These are phyloP conservation scores for Penicillium malachiteum DNA, from an alignment of 495 filamentous ascomycete species.

Conservation along the genomic window DNA sequence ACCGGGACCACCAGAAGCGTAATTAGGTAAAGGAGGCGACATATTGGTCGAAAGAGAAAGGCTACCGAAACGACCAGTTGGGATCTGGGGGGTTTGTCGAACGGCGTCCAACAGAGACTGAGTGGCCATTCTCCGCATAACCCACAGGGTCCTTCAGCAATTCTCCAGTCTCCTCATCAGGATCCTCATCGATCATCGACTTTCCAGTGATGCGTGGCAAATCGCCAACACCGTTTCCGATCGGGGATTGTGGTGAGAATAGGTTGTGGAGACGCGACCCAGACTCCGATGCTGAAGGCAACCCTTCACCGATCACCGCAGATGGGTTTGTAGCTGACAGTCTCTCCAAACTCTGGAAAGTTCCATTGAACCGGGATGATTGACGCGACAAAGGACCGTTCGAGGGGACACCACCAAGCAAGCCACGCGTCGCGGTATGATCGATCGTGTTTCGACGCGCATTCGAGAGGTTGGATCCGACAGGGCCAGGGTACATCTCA, in stretches of 20 bases:
- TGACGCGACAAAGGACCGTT: constrained; percentile 61
- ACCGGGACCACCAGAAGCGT: constrained; percentile 34
- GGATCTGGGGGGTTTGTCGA: constrained; percentile 73
- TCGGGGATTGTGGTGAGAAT: constrained; percentile 82
- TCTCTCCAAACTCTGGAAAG: constrained; percentile 71
- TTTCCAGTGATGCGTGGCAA: constrained; percentile 74
- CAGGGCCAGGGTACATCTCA: constrained; percentile 58
- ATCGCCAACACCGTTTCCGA: constrained; percentile 71
- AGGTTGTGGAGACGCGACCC: constrained; percentile 66
- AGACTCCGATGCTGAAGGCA: constrained; percentile 60
- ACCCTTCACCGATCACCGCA: constrained; percentile 49
- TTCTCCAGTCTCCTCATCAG: constrained; percentile 82
- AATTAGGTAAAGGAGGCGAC: constrained; percentile 51
- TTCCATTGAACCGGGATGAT: constrained; percentile 72
- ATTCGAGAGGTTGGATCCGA: constrained; percentile 40
- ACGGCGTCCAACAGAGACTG: constrained; percentile 52
- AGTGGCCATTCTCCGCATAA: constrained; percentile 75
- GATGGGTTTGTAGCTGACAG: constrained; percentile 65
- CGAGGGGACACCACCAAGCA: constrained; percentile 56
- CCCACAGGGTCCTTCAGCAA: constrained; percentile 80
- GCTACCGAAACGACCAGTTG: constrained; percentile 66
- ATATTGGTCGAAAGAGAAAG: constrained; percentile 70
- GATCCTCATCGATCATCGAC: constrained; percentile 80
- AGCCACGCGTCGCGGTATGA: constrained; percentile 48
- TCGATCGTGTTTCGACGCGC: constrained; percentile 61